Evolutionary conservation across 1,284 basidiomycete genomes (phyloP), one percentile per base, ranked within the genome.

Genomic region (Mycosarcoma mackinlayi): DNA sequence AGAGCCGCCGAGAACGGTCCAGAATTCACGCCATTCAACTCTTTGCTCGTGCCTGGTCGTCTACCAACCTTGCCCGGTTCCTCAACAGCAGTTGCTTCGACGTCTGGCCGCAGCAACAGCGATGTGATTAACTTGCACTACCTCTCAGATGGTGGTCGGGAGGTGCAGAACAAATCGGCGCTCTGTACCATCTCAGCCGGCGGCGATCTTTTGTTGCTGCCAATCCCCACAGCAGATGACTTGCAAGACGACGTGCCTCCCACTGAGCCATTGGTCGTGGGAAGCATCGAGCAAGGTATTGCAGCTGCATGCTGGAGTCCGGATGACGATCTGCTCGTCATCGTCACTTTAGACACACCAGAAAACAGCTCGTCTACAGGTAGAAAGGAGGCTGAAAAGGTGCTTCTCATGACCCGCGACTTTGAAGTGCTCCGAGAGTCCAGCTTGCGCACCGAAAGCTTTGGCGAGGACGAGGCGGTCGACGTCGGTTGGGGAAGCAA

Each of bases 401-500:
- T 98, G 7, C 87, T 97, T 35, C 85, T 94, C 48, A 94, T 98
- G 91, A 93, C 92, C 1, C 88, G 89, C 9, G 88, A 89, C 8
- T 95, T 96, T 78, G 93, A 97, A 71, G 89, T 94, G 7, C 85
- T 97, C 21, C 90, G 89, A 31, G 95, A 98, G 81, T 85, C 86
- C 11, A 87, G 88, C 0, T 83, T 97, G 1, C 87, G 90, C 57
- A 88, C 89, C 0, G 82, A 86, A 34, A 91, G 92, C 38, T 94
- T 94, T 71, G 95, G 95, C 39, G 89, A 94, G 86, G 93, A 93
- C 81, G 88, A 89, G 35, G 92, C 92, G 6, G 92, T 97, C 76
- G 92, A 94, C 74, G 92, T 98, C 53, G 96, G 96, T 9, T 99
- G 96, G 96, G 96, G 96, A 27, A 92, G 92, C 4, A 96, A 95